Evolutionary conservation across 352 stramenopile species (phyloP).

Genomic region (Hyaloperonospora arabidopsidis): DNA sequence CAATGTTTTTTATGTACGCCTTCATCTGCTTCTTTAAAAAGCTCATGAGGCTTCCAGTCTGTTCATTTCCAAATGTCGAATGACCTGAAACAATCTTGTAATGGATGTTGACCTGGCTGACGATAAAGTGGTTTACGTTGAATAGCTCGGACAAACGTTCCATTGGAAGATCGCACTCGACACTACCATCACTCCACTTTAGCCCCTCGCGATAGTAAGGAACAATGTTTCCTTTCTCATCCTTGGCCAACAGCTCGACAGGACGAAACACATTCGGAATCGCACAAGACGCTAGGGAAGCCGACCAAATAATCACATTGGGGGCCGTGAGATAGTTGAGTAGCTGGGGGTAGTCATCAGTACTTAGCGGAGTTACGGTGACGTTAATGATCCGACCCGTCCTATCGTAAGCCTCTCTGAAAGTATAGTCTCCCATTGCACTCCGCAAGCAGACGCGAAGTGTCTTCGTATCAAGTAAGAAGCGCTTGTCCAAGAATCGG

Average conservation of each 20-base stretch:
- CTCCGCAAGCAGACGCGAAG: slow-evolving; percentile 64
- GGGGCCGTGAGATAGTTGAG: slow-evolving; percentile 98
- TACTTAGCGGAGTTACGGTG: slow-evolving; percentile 89
- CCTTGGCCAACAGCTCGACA: slow-evolving; percentile 93
- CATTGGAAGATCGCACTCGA: slow-evolving; percentile 94
- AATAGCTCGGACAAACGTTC: slow-evolving; percentile 93
- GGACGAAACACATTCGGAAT: slow-evolving; percentile 93
- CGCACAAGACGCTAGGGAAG: slow-evolving; percentile 90
- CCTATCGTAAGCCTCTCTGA: slow-evolving; percentile 96
- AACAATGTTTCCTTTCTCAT: slow-evolving; percentile 77
- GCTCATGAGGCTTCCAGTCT: slow-evolving; percentile 78
- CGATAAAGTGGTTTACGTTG: slow-evolving; percentile 99
- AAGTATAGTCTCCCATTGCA: slow-evolving; percentile 96
- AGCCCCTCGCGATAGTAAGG: slow-evolving; percentile 72
- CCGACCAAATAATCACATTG: slow-evolving; percentile 98
- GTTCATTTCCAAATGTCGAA: slow-evolving; percentile 58
- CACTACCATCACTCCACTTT: slow-evolving; percentile 93
- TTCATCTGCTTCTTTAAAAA: slow-evolving; percentile 95
- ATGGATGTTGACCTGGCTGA: slow-evolving; percentile 91
- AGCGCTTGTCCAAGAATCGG: slow-evolving; percentile 62
- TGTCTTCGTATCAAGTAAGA: slow-evolving; percentile 60
- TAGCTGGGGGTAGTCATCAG: slow-evolving; percentile 91
- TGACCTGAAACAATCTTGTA: slow-evolving; percentile 83
- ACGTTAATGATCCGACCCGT: slow-evolving; percentile 99
- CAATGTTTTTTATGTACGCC: slow-evolving; percentile 84